phyloP scores from a whole-genome alignment of 345 rosid genomes.

The Ceriops zippeliana region DNA sequence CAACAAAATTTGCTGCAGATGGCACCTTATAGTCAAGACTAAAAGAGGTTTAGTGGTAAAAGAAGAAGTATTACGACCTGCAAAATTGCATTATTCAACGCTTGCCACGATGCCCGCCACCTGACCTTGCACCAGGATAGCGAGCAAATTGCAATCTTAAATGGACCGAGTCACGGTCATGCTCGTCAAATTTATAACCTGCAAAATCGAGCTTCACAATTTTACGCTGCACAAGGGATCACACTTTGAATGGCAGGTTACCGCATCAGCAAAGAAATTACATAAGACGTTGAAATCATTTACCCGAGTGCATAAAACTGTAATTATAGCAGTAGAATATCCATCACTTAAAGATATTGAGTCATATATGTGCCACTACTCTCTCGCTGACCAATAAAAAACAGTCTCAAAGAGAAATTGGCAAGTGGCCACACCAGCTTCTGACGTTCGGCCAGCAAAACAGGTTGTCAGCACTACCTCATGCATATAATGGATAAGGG shows the following conservation, averaged over 20 bases:
- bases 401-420: neutral
- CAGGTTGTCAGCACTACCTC: slow-evolving; percentile 12
- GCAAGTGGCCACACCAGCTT: slow-evolving; percentile 10
- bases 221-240: slow-evolving; percentile 37
- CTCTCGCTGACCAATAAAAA: slow-evolving; percentile 8
- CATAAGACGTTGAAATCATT: slow-evolving; percentile 20
- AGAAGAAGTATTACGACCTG: slow-evolving; percentile 41
- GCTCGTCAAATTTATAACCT: slow-evolving; percentile 67
- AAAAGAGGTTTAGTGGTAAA: slow-evolving; percentile 30
- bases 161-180: slow-evolving; percentile 56
- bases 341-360: neutral
- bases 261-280: slow-evolving; percentile 22
- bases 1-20: slow-evolving; percentile 24
- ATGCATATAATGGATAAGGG: neutral
- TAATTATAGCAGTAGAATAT: slow-evolving; percentile 12
- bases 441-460: neutral
- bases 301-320: slow-evolving; percentile 15
- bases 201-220: slow-evolving; percentile 58
- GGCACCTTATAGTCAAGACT: slow-evolving; percentile 29
- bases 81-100: slow-evolving; percentile 39
- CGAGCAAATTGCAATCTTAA: slow-evolving; percentile 76
- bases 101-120: slow-evolving; percentile 65
- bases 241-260: slow-evolving; percentile 22
- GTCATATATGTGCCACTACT: neutral
- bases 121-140: slow-evolving; percentile 73